These are phyloP conservation scores for Vickermania ingenoplastis DNA, from an alignment of 208 protist species.

Conservation along the genomic window DNA sequence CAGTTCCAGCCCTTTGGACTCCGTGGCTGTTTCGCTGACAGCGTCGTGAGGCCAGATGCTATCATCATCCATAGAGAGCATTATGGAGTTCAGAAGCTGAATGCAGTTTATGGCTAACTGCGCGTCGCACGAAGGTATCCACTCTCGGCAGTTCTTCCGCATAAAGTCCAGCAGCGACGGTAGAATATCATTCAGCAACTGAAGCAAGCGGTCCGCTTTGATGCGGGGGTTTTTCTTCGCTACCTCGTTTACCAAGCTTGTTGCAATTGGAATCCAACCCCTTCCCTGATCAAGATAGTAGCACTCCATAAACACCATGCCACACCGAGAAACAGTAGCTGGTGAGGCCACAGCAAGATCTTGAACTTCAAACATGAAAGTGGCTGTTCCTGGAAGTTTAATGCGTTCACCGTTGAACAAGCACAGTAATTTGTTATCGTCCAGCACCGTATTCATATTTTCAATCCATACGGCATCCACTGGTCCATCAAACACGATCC, in stretches of 20 bases:
- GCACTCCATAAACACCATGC: constrained; percentile 97
- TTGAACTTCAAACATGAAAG: constrained; percentile 98
- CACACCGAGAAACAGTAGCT: constrained; percentile 97
- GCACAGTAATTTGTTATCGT: constrained; percentile 98
- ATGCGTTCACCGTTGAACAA: constrained; percentile 96
- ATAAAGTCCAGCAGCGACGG: constrained; percentile 82
- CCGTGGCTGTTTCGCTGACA: neutral
- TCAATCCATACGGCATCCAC: constrained; percentile 99
- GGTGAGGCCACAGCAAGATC: constrained; percentile 96
- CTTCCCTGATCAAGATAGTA: constrained; percentile 84
- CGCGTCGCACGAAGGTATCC: constrained; percentile 81
- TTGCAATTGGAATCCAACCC: constrained; percentile 82
- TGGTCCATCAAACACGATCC: constrained; percentile 98
- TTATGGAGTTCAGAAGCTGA: constrained; percentile 79
- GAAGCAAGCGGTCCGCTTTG: constrained; percentile 52
- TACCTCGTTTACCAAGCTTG: constrained; percentile 51
- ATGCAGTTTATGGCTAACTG: constrained; percentile 88
- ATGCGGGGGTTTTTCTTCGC: constrained; percentile 27
- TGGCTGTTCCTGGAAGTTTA: constrained; percentile 87
- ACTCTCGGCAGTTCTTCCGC: constrained; percentile 81
- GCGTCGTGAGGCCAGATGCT: constrained; percentile 39
- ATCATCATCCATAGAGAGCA: constrained; percentile 35
- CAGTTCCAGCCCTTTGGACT: constrained; percentile 15
- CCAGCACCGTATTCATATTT: constrained; percentile 98
- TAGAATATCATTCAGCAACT: constrained; percentile 64